Evolutionary conservation across 2,329 filamentous ascomycete species (phyloP).

Genomic region (Dactylellina sp.): DNA sequence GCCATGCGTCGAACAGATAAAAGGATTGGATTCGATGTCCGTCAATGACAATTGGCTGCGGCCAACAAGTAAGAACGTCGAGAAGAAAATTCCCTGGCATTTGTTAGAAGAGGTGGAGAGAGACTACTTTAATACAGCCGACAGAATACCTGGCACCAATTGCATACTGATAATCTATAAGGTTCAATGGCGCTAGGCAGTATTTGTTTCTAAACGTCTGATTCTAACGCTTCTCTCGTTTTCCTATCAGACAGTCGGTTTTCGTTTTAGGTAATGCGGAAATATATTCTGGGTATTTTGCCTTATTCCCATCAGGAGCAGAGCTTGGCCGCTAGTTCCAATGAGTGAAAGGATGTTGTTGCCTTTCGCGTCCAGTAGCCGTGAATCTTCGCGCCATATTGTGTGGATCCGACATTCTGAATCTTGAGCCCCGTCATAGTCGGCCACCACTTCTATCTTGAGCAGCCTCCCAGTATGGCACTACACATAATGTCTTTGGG

Average conservation of each 20-base stretch:
- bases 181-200: slow-evolving; percentile 4
- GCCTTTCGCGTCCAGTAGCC: slow-evolving; percentile 52
- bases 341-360: slow-evolving; percentile 44
- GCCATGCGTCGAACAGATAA: slow-evolving; percentile 20
- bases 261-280: slow-evolving; percentile 21
- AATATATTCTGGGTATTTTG: slow-evolving; percentile 40
- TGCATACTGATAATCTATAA: slow-evolving; percentile 5
- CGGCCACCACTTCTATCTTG: slow-evolving; percentile 27
- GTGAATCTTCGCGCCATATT: slow-evolving; percentile 18
- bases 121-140: slow-evolving; percentile 41
- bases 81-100: slow-evolving; percentile 35
- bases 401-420: slow-evolving; percentile 37
- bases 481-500: not conserved
- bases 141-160: not conserved
- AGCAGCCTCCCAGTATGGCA: slow-evolving; percentile 2
- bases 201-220: slow-evolving; percentile 43
- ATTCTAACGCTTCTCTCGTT: slow-evolving; percentile 28
- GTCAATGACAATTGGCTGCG: slow-evolving; percentile 3
- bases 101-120: slow-evolving; percentile 7
- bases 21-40: slow-evolving; percentile 6
- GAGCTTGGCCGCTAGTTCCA: slow-evolving; percentile 18
- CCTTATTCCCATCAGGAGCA: slow-evolving; percentile 37
- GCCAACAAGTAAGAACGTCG: slow-evolving; percentile 6
- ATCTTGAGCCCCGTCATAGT: slow-evolving; percentile 23
- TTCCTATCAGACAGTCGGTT: slow-evolving; percentile 9